Conservation (phyloP, 2,329 filamentous ascomycete genomes). For the Ophiostoma montium region DNA sequence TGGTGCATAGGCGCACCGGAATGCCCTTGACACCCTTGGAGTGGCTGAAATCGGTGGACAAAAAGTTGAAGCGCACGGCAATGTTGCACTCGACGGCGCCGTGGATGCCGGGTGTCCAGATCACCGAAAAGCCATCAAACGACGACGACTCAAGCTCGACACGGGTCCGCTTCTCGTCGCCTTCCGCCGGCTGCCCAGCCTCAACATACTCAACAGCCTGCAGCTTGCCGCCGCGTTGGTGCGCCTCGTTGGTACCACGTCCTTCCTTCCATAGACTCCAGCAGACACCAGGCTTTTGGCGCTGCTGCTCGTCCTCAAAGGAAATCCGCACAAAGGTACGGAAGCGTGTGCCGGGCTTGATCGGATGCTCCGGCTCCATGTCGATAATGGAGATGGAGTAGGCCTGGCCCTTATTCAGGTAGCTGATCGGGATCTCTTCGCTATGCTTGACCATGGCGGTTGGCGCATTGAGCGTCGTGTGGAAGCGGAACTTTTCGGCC, state of each 20-base stretch:
- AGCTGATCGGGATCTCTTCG: slow-evolving; percentile 92
- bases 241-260: slow-evolving; percentile 85
- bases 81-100: slow-evolving; percentile 65
- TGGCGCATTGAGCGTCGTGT: slow-evolving; percentile 79
- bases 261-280: slow-evolving; percentile 91
- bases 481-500: slow-evolving; percentile 71
- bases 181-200: slow-evolving; percentile 41
- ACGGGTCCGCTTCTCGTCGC: slow-evolving; percentile 51
- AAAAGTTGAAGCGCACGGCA: slow-evolving; percentile 91
- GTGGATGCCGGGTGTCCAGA: slow-evolving; percentile 64
- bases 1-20: slow-evolving; percentile 81
- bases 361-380: slow-evolving; percentile 47
- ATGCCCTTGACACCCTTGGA: slow-evolving; percentile 98
- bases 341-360: slow-evolving; percentile 53
- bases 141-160: slow-evolving; percentile 63
- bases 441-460: slow-evolving; percentile 89
- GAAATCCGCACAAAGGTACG: slow-evolving; percentile 89
- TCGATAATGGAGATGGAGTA: slow-evolving; percentile 80
- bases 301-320: slow-evolving; percentile 91
- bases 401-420: slow-evolving; percentile 92
- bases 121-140: slow-evolving; percentile 86
- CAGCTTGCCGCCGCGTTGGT: slow-evolving; percentile 80
- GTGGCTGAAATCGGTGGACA: slow-evolving; percentile 97
- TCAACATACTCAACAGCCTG: slow-evolving; percentile 93
- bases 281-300: slow-evolving; percentile 55